Evolutionary conservation across 371 early-diverging fungal species (phyloP), one percentile per base, ranked within the genome.

Genomic region (Lichtheimia corymbifera): DNA sequence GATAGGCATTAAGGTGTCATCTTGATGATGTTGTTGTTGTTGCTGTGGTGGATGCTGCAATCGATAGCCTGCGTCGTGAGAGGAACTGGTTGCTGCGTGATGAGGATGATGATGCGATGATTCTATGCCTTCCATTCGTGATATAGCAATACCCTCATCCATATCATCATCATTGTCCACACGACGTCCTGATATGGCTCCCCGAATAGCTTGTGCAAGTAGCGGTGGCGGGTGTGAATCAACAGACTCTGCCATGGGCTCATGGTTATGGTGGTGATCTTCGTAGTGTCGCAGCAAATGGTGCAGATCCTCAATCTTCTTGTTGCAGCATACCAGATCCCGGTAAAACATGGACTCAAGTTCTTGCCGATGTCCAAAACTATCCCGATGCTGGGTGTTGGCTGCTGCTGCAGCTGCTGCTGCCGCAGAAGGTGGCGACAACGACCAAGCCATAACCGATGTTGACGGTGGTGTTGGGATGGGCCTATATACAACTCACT

Each of bases 251-350:
- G n/a, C 47, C 47, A 47, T 47, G 47, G 47, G 47, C 25, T 43
- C 53, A n/a, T 61, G 53, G 15, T 30, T 25, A 28, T 61, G 52
- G 52, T 61, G 97, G 63, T 82, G 83, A 67, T 94, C 94, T 71
- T 97, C 97, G 71, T 93, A 95, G 77, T 97, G 97, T 66, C 93
- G 92, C 59, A 95, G 79, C 60, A 97, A 84, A 54, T 93, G 94
- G 76, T 96, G 96, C 54, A 97, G 78, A 74, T 92, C 90, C 53
- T 80, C 82, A 42, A 97, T 84, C 30, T 79, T 74, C 51, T 88
- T 76, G n/a, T 94, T 95, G 65, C 97, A 97, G 80, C 97, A 97
- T 28, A 83, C 77, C 43, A 95, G 91, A 82, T 97, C 92, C 66
- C 89, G 88, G 79, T 95, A 96, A 73, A 92, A 96, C 44, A 83